A percentile compares a stretch with the other conserved stretches of the same genome.
These are phyloP conservation scores for Pseudoturritis turrita DNA, from an alignment of 345 rosid species.

Conservation along the genomic window DNA sequence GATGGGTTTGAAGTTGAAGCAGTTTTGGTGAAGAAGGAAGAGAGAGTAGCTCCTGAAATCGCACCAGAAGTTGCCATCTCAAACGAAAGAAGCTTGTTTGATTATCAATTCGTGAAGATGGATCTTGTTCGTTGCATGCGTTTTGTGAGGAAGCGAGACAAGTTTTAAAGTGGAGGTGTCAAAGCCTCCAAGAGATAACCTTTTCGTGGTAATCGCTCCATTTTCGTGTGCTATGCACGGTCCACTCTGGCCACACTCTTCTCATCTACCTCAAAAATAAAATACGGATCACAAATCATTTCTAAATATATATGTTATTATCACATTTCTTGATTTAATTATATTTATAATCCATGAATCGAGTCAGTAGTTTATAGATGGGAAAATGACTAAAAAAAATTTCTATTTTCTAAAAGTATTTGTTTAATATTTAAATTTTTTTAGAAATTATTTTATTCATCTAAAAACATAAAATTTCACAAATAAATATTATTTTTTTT, in stretches of 20 bases:
- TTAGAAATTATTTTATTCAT: too few species aligned
- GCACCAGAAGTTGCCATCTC: conserved; percentile 30
- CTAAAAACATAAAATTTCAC: too few species aligned
- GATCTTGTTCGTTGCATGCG: conserved; percentile 13
- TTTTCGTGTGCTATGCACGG: conserved; percentile 26
- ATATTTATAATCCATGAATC: too few species aligned
- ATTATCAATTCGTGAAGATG: neutral
- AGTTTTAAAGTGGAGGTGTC: neutral
- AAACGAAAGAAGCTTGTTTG: neutral
- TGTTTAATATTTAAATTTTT: too few species aligned
- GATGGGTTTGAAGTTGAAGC: conserved; percentile 32
- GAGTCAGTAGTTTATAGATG: too few species aligned
- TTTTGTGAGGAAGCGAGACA: neutral
- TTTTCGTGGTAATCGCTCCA: conserved; percentile 19
- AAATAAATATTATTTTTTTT: too few species aligned
- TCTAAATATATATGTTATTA: too few species aligned
- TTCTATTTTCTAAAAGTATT: too few species aligned
- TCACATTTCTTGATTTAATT: too few species aligned
- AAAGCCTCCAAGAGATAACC: conserved; percentile 20
- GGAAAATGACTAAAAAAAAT: too few species aligned
- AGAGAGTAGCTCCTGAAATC: conserved; percentile 30
- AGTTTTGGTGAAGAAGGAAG: conserved; percentile 31
- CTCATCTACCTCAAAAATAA: neutral
- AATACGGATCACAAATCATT: neutral
- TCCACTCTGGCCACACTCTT: conserved; percentile 20